phyloP scores from a whole-genome alignment of 2,329 filamentous ascomycete genomes.

The Microdochium paspali region DNA sequence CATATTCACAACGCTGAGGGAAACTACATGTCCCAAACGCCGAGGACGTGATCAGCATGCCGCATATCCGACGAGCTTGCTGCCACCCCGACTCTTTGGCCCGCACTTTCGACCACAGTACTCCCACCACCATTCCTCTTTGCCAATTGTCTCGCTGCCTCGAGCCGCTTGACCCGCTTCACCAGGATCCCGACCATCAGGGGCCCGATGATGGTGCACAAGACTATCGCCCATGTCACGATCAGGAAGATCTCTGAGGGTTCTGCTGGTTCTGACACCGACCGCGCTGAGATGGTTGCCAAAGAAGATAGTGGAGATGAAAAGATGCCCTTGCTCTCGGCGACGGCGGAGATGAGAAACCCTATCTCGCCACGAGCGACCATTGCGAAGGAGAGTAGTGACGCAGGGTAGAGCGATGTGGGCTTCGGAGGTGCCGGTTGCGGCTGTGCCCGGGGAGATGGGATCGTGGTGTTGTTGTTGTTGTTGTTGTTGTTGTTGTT shows the following conservation, averaged over 20 bases:
- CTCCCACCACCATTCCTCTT: no score
- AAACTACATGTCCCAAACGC: constrained; percentile 15
- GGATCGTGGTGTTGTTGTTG: not conserved
- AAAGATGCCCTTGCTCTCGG: constrained; percentile 42
- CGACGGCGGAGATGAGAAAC: constrained; percentile 63
- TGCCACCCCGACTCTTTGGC: constrained; percentile 1
- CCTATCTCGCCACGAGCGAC: constrained; percentile 72
- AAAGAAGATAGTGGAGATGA: not conserved
- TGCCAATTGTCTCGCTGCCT: constrained; percentile 7
- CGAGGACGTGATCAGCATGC: constrained; percentile 10
- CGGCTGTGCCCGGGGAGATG: constrained; percentile 1
- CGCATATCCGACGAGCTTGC: not conserved
- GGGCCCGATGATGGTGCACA: constrained; percentile 45
- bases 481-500: no score
- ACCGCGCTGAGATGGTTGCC: not conserved
- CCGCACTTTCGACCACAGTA: no score
- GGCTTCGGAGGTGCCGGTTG: constrained; percentile 36
- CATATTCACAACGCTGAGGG: no score
- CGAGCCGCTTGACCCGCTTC: constrained; percentile 26
- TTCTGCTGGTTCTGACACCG: constrained; percentile 1
- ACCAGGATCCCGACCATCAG: constrained; percentile 37
- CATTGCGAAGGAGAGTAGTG: constrained; percentile 60
- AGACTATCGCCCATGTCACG: constrained; percentile 44
- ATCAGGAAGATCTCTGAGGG: constrained; percentile 37
- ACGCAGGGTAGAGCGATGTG: constrained; percentile 55